Evolutionary conservation across 164 flowering plant genomes (phyloP).

Genomic region (Houttuynia cordata): DNA sequence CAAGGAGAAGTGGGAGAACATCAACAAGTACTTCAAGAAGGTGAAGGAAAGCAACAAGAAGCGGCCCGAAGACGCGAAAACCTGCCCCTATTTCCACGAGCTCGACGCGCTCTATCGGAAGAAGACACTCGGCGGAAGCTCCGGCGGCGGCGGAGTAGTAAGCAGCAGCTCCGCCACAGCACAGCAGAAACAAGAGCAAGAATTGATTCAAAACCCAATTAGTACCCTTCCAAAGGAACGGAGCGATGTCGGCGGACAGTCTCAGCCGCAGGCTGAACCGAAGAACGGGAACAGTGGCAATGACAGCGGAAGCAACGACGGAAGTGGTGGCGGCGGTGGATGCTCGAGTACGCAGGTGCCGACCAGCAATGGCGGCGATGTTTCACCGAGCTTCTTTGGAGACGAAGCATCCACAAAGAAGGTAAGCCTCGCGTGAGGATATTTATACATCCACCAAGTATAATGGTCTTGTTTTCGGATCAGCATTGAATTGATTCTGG

Average conservation of each 20-base stretch:
- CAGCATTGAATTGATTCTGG: conserved; percentile 23
- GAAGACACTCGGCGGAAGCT: conserved; percentile 17
- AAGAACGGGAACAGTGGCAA: conserved; percentile 1
- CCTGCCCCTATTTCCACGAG: conserved; percentile 51
- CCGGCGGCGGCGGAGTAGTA: conserved; percentile 1
- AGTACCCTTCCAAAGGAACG: no score
- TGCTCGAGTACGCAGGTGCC: conserved; percentile 8
- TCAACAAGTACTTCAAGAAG: conserved; percentile 63
- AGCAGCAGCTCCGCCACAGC: conserved; percentile 2
- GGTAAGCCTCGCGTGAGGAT: conserved; percentile 17
- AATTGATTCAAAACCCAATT: background rate
- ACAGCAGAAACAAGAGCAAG: conserved; percentile 3
- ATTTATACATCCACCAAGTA: background rate
- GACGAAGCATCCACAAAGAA: conserved; percentile 23
- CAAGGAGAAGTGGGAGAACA: conserved; percentile 78
- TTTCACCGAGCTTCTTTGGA: conserved; percentile 12
- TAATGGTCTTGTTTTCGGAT: background rate
- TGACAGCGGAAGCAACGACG: background rate
- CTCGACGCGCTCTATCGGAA: conserved; percentile 37
- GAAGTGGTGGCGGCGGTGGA: conserved; percentile 4
- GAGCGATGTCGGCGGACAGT: conserved; percentile 9
- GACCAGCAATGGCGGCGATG: conserved; percentile 12
- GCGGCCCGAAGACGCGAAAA: conserved; percentile 58
- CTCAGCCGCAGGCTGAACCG: conserved; percentile 8
- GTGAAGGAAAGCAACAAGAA: conserved; percentile 68